Conservation (phyloP, 1,284 basidiomycete species). For the Malassezia arunalokei region DNA sequence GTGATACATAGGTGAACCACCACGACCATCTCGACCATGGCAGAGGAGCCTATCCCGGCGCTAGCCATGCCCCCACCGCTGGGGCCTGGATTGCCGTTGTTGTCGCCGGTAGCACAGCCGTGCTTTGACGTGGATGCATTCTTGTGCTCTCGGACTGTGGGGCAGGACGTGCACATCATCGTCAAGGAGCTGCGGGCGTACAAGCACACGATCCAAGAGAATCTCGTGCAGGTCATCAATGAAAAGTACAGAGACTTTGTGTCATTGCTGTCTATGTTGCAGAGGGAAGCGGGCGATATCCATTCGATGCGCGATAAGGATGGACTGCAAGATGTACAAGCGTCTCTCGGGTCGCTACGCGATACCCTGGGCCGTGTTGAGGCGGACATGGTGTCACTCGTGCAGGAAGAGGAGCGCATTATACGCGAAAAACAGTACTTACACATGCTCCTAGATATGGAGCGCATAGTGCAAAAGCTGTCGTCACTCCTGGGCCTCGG, state of each 20-base stretch:
- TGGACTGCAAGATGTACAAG: background rate
- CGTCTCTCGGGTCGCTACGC: background rate
- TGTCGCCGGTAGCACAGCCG: conserved; percentile 51
- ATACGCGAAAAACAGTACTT: background rate
- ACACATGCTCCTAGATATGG: conserved; percentile 1
- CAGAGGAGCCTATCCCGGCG: conserved; percentile 1
- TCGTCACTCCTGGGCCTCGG: background rate
- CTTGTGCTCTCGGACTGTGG: conserved; percentile 71
- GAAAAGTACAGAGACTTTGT: conserved; percentile 97
- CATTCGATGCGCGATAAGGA: background rate
- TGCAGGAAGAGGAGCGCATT: background rate
- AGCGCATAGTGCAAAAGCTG: background rate
- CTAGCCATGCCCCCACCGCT: conserved; percentile 8
- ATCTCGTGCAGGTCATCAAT: conserved; percentile 87
- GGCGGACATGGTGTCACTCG: background rate
- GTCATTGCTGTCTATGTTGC: conserved; percentile 66
- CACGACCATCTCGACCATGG: background rate
- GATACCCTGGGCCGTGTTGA: background rate
- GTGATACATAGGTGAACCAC: background rate
- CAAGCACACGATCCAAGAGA: conserved; percentile 68
- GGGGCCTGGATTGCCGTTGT: conserved; percentile 51
- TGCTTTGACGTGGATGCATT: conserved; percentile 73
- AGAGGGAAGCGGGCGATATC: background rate
- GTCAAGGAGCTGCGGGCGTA: conserved; percentile 76
- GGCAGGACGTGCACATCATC: conserved; percentile 68